Evolutionary conservation across 2,329 filamentous ascomycete species (phyloP).

Genomic region (Fusarium devonianum): DNA sequence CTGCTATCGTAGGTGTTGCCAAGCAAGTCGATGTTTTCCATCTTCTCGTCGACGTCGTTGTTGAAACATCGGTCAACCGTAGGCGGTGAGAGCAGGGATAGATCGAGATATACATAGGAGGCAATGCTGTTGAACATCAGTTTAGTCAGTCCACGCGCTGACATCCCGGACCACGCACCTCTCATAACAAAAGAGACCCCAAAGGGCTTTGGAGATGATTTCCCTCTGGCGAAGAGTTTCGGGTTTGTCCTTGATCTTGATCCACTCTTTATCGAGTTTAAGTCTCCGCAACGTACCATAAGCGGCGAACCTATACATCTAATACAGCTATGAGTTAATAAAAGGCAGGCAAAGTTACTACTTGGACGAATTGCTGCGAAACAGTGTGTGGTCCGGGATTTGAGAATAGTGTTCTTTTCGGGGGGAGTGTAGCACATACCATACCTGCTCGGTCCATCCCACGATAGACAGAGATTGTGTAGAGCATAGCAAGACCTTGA

Average conservation of each 20-base stretch:
- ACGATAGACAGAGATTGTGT: constrained; percentile 21
- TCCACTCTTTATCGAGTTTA: constrained; percentile 13
- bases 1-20: constrained; percentile 4
- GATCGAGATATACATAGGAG: constrained; percentile 19
- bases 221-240: not conserved
- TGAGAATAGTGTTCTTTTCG: too few species aligned
- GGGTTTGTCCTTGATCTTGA: constrained; percentile 6
- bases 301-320: constrained; percentile 35
- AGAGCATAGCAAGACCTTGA: constrained; percentile 32
- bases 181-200: constrained; percentile 33
- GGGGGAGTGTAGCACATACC: constrained; percentile 10
- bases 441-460: constrained; percentile 18
- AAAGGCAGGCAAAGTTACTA: too few species aligned
- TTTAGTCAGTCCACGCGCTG: too few species aligned
- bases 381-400: too few species aligned
- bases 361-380: too few species aligned
- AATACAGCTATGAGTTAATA: not conserved
- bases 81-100: constrained; percentile 15
- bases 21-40: constrained; percentile 16
- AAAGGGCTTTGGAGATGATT: constrained; percentile 21
- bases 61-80: constrained; percentile 15
- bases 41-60: not conserved
- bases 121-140: constrained; percentile 24
- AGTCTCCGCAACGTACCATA: constrained; percentile 30
- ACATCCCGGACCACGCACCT: constrained; percentile 31